Evolutionary conservation across 495 filamentous ascomycete genomes (phyloP), one percentile per base, ranked within the genome.

Genomic region (Aspergillus mulundensis): DNA sequence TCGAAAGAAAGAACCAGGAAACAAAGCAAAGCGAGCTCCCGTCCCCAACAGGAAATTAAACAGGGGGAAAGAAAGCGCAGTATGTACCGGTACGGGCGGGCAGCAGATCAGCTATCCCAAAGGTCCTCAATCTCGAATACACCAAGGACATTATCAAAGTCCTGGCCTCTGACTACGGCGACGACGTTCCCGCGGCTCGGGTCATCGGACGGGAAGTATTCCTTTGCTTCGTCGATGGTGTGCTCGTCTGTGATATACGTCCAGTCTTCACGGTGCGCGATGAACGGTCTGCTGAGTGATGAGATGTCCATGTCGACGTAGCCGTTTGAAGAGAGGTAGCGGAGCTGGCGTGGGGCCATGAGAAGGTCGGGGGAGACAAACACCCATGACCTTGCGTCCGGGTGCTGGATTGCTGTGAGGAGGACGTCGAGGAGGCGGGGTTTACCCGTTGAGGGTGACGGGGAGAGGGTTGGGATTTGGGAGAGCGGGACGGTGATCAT

Each of bases 301-400:
- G n/a, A n/a, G n/a, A n/a, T 54, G 11, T 60, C 53, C 55, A 70
- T 61, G 30, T 77, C 72, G 44, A 76, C 66, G 45, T 75, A 59
- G 28, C 56, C 58, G 20, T 56, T 47, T 23, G 61, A 65, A 0
- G 71, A 70, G 15, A 77, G 63, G 0, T 68, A 62, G 25, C 73
- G 71, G 46, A 75, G 60, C 8, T 68, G 60, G 5, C 65, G 65
- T 1, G 75, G 75, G 1, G 73, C 70, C 7, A 76, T 61, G 21
- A 78, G 66, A 16, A 69, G 61, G 19, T 66, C 63, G 0, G 61
- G 52, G 1, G 73, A 76, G 5, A 76, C 41, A 24, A 64, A 66
- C 1, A 77, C 73, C 75, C 75, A 78, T 19, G 75, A 78, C 48
- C 73, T 74, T 8, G 73, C 70, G 50, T 62, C 60, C 32, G 75